Conservation (phyloP, 2,329 filamentous ascomycete species). For the Fusarium sp. region DNA sequence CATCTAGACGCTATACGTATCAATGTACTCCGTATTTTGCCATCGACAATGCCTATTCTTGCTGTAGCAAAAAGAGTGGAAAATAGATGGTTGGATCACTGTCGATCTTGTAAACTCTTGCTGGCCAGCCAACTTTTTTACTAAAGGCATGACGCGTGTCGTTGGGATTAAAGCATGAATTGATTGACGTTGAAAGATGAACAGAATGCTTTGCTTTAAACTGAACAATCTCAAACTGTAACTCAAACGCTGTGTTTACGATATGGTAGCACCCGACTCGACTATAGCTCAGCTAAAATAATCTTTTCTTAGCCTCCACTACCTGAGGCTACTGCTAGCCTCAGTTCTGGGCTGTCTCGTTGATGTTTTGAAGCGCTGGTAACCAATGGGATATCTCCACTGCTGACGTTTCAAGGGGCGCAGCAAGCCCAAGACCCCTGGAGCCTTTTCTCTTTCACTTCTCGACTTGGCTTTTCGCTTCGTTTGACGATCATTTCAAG, state of each 20-base stretch:
- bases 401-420: conserved; percentile 46
- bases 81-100: conserved; percentile 5
- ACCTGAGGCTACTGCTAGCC: conserved; percentile 5
- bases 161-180: not conserved
- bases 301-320: conserved; percentile 3
- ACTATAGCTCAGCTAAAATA: not conserved
- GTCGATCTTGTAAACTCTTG: conserved; percentile 23
- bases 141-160: conserved; percentile 9
- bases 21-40: not conserved
- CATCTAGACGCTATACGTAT: not conserved
- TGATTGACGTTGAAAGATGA: not conserved
- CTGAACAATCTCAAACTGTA: conserved; percentile 15
- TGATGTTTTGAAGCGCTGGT: conserved; percentile 23
- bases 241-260: conserved; percentile 18
- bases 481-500: conserved; percentile 27
- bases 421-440: conserved; percentile 27
- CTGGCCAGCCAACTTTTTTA: conserved; percentile 8
- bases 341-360: conserved; percentile 29
- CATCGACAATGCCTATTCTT: not conserved
- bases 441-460: not conserved
- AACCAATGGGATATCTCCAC: conserved; percentile 29
- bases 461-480: conserved; percentile 24
- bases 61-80: conserved; percentile 7
- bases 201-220: not conserved
- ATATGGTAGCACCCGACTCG: not conserved